Base-by-base conservation (phyloP, 306 rosid species). In the Abrus pulchellus region DNA sequence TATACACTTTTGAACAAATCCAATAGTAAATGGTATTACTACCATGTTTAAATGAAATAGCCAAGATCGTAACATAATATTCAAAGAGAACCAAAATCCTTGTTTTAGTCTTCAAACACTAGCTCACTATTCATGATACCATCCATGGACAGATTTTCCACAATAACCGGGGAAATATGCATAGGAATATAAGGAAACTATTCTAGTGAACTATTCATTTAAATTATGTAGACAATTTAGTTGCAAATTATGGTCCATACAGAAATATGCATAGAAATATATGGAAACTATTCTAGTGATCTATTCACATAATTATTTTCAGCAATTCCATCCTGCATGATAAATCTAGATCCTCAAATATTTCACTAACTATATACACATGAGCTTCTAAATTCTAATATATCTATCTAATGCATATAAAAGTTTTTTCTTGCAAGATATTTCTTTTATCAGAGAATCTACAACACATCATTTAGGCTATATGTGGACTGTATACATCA, bases 361-460 rank as follows among this genome's bases (percentile, higher is more conserved):
- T 27, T 56, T 20, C 36, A 57, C 12, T 27, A 7, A 7, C 34
- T 29, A 57, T 57, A 33, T 11, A 66, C 53, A 34, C 44, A 29
- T 7, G 44, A 66, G 50, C 12, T 49, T 34, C 1, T 52, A 65
- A 11, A 76, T 66, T 67, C 75, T 30, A 41, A 27, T 44, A 36
- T 75, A 63, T 49, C 63, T 64, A 48, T 76, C 40, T 9, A 75
- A 20, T 36, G 53, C 47, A 53, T 33, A 43, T 30, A 32, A 56
- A 65, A 53, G 77, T 6, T 38, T 50, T 52, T 12, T 33, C 10
- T 77, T 27, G 50, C 64, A 44, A 38, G 54, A 64, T 27, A 77
- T 14, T 32, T 77, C 45, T 41, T 28, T 52, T 57, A 66, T 77
- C 66, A 77, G 3, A 77, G 54, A 77, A 77, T 49, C 53, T 30